phyloP scores from a whole-genome alignment of 2,329 filamentous ascomycete species.

The Sporothrix humicola region DNA sequence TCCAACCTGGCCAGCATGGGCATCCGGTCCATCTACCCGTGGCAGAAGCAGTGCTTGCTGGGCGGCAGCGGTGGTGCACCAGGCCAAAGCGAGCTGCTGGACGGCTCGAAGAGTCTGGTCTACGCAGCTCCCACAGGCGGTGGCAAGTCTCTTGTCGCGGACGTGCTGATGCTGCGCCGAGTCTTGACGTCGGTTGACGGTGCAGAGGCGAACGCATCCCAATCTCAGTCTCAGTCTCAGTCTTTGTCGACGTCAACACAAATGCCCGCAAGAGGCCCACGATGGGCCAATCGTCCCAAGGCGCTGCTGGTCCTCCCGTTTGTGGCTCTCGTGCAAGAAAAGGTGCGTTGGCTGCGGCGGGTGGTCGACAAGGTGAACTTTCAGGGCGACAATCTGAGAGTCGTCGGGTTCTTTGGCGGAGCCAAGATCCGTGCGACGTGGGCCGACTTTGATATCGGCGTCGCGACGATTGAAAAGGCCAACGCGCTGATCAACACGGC shows the following conservation, averaged over 20 bases:
- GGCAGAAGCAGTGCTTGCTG: constrained; percentile 77
- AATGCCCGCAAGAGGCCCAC: neutral
- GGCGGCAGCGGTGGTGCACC: constrained; percentile 61
- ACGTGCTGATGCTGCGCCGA: constrained; percentile 74
- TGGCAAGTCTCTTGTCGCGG: constrained; percentile 76
- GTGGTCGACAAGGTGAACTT: constrained; percentile 64
- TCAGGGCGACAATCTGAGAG: constrained; percentile 60
- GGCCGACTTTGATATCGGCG: constrained; percentile 76
- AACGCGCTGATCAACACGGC: constrained; percentile 75
- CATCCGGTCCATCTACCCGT: constrained; percentile 76
- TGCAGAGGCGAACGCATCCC: too few species aligned
- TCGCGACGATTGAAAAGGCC: constrained; percentile 83
- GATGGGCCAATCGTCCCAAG: constrained; percentile 52
- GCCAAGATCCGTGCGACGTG: constrained; percentile 70
- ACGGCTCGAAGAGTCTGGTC: constrained; percentile 72
- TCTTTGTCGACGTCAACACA: neutral
- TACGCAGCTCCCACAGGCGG: constrained; percentile 81
- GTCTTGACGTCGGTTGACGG: constrained; percentile 51
- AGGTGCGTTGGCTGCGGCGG: constrained; percentile 73
- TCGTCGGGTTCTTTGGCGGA: constrained; percentile 77
- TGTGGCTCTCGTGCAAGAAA: constrained; percentile 80
- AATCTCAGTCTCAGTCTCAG: neutral
- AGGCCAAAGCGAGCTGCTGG: constrained; percentile 64
- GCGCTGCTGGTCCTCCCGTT: constrained; percentile 77
- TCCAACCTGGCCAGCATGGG: constrained; percentile 69